Evolutionary conservation across 768 basidiomycete species (phyloP).

Genomic region (Hypholoma fasciculare): DNA sequence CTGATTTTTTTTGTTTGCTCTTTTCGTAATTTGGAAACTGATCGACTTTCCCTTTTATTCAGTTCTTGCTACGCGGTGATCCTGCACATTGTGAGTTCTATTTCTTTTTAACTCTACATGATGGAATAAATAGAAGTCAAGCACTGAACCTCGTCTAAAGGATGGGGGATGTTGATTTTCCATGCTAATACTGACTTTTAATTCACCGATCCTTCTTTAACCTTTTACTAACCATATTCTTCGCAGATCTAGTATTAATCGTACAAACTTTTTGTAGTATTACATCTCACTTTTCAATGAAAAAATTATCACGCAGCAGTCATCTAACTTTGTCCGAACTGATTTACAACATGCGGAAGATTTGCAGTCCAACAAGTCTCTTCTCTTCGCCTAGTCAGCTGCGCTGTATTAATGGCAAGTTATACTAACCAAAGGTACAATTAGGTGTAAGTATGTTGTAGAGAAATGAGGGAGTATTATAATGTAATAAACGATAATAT

Average conservation of each 20-base stretch:
- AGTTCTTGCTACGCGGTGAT: not conserved
- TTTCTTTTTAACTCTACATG: constrained; percentile 32
- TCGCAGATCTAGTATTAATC: not conserved
- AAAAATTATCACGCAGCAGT: no score
- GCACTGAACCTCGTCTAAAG: constrained; percentile 77
- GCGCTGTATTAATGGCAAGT: no score
- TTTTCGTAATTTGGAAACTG: not conserved
- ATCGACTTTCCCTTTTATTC: constrained; percentile 9
- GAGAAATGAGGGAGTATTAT: no score
- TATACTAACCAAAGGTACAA: no score
- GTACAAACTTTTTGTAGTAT: not conserved
- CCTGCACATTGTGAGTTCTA: constrained; percentile 25
- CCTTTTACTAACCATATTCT: constrained; percentile 24
- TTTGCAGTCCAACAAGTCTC: no score
- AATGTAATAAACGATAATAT: no score
- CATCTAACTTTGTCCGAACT: no score
- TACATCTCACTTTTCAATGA: no score
- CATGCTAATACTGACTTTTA: constrained; percentile 86
- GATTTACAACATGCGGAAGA: no score
- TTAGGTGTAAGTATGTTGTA: no score
- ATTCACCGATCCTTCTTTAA: constrained; percentile 4
- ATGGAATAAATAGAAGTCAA: constrained; percentile 89
- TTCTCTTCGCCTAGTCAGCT: no score
- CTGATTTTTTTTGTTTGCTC: constrained; percentile 48
- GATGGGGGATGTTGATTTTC: constrained; percentile 73